A percentile compares a stretch with the other conserved stretches of the same genome.
Evolutionary conservation across 331 rosid genomes (phyloP).

Genomic region (Quercus phellos): DNA sequence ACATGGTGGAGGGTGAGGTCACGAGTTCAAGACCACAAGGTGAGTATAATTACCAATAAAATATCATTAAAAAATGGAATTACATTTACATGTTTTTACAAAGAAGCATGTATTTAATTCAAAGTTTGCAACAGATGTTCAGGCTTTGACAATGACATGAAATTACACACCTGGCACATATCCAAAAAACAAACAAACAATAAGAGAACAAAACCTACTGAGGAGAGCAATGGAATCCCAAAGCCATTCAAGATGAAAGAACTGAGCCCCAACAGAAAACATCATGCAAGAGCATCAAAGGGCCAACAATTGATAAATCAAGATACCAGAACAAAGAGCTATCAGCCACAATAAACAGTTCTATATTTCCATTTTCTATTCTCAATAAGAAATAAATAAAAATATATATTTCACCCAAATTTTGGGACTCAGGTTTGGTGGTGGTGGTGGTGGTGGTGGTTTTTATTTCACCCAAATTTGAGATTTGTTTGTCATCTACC

Average conservation of each 20-base stretch:
- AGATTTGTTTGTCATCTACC: background rate
- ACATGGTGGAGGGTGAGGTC: too few relatives aligned
- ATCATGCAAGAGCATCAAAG: background rate
- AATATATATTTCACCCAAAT: too few relatives aligned
- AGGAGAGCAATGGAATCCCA: background rate
- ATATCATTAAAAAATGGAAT: too few relatives aligned
- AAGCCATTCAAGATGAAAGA: background rate
- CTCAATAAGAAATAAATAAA: background rate
- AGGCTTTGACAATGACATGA: background rate
- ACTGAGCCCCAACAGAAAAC: background rate
- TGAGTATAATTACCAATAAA: too few relatives aligned
- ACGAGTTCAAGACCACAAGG: too few relatives aligned
- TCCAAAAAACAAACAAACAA: background rate
- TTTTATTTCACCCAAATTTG: background rate
- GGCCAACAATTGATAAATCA: background rate
- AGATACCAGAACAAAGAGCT: background rate
- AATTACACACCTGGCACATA: background rate
- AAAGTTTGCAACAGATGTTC: background rate
- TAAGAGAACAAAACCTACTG: background rate
- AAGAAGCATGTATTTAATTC: background rate
- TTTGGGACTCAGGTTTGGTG: too few relatives aligned
- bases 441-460: too few relatives aligned
- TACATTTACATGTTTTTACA: background rate
- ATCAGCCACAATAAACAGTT: background rate
- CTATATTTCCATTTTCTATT: background rate